These are phyloP conservation scores for Lentinus tigrinus DNA, from an alignment of 768 basidiomycete genomes.

Conservation along the genomic window DNA sequence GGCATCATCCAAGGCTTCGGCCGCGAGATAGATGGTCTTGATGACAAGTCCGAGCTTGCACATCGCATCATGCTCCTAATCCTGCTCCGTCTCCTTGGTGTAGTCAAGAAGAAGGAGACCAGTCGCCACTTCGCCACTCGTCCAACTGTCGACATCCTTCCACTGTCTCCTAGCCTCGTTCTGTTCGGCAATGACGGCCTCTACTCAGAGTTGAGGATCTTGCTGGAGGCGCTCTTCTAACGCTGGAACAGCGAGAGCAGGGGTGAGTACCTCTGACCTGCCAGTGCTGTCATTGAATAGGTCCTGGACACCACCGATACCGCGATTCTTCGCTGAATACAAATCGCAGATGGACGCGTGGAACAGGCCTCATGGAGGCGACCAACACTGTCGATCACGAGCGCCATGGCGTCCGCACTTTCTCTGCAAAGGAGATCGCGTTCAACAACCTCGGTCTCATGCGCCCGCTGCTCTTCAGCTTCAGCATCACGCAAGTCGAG, in stretches of 20 bases:
- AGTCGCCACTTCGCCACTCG: constrained; percentile 95
- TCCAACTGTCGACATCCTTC: constrained; percentile 97
- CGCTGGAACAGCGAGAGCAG: constrained; percentile 98
- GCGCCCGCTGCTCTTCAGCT: constrained; percentile 97
- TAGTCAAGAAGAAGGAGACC: constrained; percentile 97
- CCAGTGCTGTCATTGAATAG: constrained; percentile 96
- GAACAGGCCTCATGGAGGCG: constrained; percentile 94
- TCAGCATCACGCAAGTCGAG: constrained; percentile 99
- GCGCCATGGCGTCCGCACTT: constrained; percentile 89
- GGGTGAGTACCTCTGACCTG: constrained; percentile 98
- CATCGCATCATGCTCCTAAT: constrained; percentile 99
- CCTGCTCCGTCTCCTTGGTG: constrained; percentile 91
- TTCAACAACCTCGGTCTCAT: constrained; percentile 99
- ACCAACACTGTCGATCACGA: constrained; percentile 95
- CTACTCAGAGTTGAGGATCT: constrained; percentile 98
- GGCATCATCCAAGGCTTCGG: constrained; percentile 95
- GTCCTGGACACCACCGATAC: not conserved
- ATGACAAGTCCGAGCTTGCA: constrained; percentile 96
- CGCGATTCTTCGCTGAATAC: constrained; percentile 11
- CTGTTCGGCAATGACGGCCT: constrained; percentile 97
- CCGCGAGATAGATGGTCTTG: constrained; percentile 94
- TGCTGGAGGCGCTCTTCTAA: constrained; percentile 96
- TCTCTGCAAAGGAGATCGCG: constrained; percentile 99
- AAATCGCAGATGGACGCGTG: constrained; percentile 84
- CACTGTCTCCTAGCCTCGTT: constrained; percentile 97